Evolutionary conservation across 2,329 filamentous ascomycete species (phyloP).

Genomic region (Aspergillus brasiliensis): DNA sequence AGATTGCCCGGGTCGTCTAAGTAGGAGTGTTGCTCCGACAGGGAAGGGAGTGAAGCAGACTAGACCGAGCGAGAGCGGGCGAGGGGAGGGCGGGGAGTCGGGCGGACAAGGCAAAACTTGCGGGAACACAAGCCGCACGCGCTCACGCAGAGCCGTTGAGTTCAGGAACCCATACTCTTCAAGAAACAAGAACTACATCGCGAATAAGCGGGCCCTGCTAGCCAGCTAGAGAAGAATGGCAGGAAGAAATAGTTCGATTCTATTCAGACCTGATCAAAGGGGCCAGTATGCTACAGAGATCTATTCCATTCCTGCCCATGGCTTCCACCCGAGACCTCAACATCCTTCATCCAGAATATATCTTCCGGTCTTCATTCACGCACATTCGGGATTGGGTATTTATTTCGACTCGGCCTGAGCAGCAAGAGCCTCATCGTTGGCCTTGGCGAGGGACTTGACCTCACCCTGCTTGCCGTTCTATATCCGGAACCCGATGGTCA

Average conservation of each 20-base stretch:
- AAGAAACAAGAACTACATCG: conserved; percentile 12
- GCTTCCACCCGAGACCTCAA: conserved; percentile 21
- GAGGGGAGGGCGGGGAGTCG: conserved; percentile 25
- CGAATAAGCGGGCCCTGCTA: conserved; percentile 17
- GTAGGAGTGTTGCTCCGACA: conserved; percentile 2
- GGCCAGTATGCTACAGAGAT: conserved; percentile 43
- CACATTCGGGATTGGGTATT: conserved; percentile 23
- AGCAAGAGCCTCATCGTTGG: conserved; percentile 53
- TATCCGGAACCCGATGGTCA: conserved; percentile 31
- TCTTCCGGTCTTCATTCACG: conserved; percentile 23
- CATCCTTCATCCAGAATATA: conserved; percentile 23
- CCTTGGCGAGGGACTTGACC: conserved; percentile 66
- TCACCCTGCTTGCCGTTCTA: conserved; percentile 98
- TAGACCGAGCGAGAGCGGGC: conserved; percentile 16
- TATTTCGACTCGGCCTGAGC: conserved; percentile 48
- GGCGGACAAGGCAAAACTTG: conserved; percentile 26
- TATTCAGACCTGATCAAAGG: conserved; percentile 31
- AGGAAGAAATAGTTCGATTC: conserved; percentile 27
- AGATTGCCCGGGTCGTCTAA: conserved; percentile 18
- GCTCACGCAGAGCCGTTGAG: conserved; percentile 5
- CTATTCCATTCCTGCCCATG: conserved; percentile 29
- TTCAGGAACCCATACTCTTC: conserved; percentile 6
- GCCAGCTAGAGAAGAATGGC: not conserved
- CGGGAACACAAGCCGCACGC: conserved; percentile 13
- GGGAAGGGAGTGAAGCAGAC: conserved; percentile 8